These are phyloP conservation scores for Lentinula raphanica DNA, from an alignment of 768 basidiomycete species.

Conservation along the genomic window DNA sequence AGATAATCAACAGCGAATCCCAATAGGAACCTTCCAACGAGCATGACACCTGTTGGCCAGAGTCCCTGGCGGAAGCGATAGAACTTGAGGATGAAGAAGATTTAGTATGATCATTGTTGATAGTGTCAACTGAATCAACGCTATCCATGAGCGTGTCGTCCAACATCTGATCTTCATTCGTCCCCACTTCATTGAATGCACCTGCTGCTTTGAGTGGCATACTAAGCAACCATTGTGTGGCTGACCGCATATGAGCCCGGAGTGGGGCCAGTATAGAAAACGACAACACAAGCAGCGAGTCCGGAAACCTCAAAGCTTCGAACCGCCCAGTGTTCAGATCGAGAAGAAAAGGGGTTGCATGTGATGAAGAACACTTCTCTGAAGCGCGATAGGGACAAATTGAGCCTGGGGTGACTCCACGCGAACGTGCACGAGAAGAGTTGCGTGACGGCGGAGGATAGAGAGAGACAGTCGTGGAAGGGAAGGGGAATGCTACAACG, in stretches of 20 bases:
- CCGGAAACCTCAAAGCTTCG: constrained; percentile 1
- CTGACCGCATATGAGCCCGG: not conserved
- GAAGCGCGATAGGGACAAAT: not conserved
- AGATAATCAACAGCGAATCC: not conserved
- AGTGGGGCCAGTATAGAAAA: constrained; percentile 3
- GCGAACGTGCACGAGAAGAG: constrained; percentile 1
- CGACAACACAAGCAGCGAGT: not conserved
- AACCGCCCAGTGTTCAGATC: too few relatives aligned
- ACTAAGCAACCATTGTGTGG: not conserved
- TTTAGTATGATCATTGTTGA: not conserved
- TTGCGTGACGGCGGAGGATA: not conserved
- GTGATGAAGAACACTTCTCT: not conserved
- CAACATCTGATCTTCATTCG: not conserved
- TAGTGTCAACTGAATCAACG: not conserved
- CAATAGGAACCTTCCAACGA: not conserved
- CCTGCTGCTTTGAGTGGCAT: not conserved
- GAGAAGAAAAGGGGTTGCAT: not conserved
- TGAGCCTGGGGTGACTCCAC: not conserved
- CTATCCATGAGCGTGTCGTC: not conserved
- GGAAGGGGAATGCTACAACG: not conserved
- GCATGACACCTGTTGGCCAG: not conserved
- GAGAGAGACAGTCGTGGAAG: not conserved
- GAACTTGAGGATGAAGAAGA: not conserved
- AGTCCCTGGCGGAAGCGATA: not conserved
- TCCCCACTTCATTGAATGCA: not conserved